phyloP scores from a whole-genome alignment of 768 basidiomycete genomes.

The Dioszegia aurantiaca region DNA sequence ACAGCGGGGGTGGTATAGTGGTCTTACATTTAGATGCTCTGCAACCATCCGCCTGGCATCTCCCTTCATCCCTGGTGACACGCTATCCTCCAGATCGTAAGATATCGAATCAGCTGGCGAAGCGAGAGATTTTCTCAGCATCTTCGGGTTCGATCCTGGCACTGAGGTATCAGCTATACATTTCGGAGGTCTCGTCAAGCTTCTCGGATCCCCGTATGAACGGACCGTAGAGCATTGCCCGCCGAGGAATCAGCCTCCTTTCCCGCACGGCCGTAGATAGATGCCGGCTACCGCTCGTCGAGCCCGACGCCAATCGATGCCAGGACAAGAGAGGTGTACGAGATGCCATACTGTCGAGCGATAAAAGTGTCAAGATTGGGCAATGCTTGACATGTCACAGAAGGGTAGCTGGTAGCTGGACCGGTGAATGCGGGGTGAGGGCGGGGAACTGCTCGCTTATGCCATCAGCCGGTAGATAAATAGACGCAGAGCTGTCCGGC shows the following conservation, averaged over 20 bases:
- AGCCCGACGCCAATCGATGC: not conserved
- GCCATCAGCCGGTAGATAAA: no score
- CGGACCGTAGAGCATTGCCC: conserved; percentile 41
- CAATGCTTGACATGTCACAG: no score
- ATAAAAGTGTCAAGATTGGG: no score
- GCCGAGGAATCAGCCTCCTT: conserved; percentile 19
- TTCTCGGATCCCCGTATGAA: not conserved
- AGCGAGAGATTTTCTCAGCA: conserved; percentile 73
- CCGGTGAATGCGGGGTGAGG: no score
- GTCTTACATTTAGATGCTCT: conserved; percentile 56
- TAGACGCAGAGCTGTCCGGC: no score
- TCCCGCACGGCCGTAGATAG: not conserved
- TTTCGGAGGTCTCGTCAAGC: conserved; percentile 1
- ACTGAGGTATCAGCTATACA: conserved; percentile 55
- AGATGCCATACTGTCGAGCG: no score
- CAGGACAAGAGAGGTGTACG: no score
- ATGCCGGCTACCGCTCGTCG: not conserved
- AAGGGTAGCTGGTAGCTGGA: no score
- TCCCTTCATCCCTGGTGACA: conserved; percentile 62
- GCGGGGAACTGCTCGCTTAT: no score
- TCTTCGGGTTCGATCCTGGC: conserved; percentile 72
- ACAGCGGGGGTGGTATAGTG: no score
- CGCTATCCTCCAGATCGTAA: conserved; percentile 86
- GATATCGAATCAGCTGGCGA: conserved; percentile 70
- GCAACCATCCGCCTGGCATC: conserved; percentile 63